Percentiles rank a stretch among this genome's conserved stretches.
Evolutionary conservation across 1,284 basidiomycete species (phyloP).

Genomic region (Pascua sp.): DNA sequence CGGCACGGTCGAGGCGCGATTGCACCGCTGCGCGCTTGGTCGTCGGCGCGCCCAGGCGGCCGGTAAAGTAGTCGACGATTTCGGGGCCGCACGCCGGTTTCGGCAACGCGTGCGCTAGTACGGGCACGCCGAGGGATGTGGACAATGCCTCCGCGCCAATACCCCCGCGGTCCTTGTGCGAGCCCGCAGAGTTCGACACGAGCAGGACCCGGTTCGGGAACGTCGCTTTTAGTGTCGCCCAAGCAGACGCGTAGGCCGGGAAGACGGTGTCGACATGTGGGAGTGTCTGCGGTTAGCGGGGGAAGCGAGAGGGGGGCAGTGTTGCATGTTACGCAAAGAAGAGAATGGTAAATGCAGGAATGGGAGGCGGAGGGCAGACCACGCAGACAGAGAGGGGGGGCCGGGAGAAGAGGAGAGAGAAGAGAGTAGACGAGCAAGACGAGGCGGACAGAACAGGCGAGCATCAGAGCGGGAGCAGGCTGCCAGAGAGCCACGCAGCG

Average conservation of each 20-base stretch:
- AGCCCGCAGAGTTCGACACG: conserved; percentile 92
- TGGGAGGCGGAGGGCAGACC: too few species aligned
- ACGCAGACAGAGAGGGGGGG: too few species aligned
- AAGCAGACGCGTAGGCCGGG: conserved; percentile 72
- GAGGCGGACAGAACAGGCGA: too few species aligned
- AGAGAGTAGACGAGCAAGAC: too few species aligned
- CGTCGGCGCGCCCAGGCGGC: conserved; percentile 25
- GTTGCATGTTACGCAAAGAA: too few species aligned
- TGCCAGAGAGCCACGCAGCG: too few species aligned
- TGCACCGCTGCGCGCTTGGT: neutral
- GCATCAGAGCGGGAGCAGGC: too few species aligned
- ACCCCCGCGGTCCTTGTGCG: conserved; percentile 68
- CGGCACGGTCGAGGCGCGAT: neutral
- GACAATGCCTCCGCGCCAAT: conserved; percentile 84
- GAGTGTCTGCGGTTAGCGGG: conserved; percentile 58
- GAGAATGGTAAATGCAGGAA: too few species aligned
- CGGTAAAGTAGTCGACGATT: conserved; percentile 61
- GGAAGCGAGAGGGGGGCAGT: neutral
- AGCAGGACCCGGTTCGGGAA: conserved; percentile 84
- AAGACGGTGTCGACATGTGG: conserved; percentile 70
- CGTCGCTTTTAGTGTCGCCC: conserved; percentile 65
- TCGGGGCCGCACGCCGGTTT: conserved; percentile 74
- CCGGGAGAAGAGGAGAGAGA: too few species aligned
- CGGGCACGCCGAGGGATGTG: conserved; percentile 70
- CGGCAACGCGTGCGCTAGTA: conserved; percentile 69